A percentile compares a stretch with the other conserved stretches of the same genome.
These are phyloP conservation scores for Triangularia verruculosa DNA, from an alignment of 2,329 filamentous ascomycete genomes.

Conservation along the genomic window DNA sequence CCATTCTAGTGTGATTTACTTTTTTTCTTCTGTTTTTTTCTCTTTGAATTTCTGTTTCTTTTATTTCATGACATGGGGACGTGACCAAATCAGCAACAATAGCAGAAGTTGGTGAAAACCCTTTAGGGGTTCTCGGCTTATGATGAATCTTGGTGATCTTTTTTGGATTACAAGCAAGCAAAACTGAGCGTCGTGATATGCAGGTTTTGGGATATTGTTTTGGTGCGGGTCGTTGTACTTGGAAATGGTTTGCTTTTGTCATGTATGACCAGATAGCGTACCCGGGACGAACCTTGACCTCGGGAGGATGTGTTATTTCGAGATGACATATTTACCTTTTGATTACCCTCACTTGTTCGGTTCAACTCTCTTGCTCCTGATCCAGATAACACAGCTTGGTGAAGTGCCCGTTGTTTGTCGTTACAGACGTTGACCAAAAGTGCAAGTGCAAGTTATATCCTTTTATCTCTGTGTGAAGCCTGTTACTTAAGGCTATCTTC, in stretches of 20 bases:
- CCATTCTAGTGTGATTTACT: background rate
- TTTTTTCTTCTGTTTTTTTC: background rate
- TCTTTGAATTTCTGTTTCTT: background rate
- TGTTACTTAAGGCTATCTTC: too few relatives aligned
- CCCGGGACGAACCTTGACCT: background rate
- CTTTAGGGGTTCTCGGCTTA: background rate
- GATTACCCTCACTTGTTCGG: background rate
- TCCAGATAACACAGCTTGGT: background rate
- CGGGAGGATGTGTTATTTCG: background rate
- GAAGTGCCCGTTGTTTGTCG: too few relatives aligned
- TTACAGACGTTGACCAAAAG: too few relatives aligned
- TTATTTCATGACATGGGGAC: background rate
- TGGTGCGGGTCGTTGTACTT: background rate
- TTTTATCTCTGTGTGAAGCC: too few relatives aligned
- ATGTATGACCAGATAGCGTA: background rate
- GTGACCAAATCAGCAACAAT: background rate
- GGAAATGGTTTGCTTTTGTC: background rate
- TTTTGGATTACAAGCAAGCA: background rate
- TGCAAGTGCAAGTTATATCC: too few relatives aligned
- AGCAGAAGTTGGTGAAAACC: background rate
- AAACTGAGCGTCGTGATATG: background rate
- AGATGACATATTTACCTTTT: background rate
- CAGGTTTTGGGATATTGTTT: background rate
- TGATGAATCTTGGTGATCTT: background rate
- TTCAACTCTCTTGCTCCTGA: background rate